Base-by-base conservation (phyloP, 2,329 filamentous ascomycete genomes). In the Colletotrichum orchidophilum region DNA sequence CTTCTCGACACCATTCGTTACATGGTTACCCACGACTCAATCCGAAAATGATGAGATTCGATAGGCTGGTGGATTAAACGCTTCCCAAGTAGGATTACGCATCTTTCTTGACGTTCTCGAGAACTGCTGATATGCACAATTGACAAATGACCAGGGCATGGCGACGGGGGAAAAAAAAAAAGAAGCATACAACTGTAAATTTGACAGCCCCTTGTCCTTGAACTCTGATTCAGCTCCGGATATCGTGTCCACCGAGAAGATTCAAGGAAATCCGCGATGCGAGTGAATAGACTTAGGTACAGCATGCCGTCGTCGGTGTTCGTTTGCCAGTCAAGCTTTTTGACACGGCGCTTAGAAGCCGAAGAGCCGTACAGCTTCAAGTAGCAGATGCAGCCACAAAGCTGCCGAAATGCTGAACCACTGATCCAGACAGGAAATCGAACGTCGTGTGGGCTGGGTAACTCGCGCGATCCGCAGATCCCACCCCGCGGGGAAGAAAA, bases 301-400 rank as follows among this genome's bases (percentile, higher is more conserved):
- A 46, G 5, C 12, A 26, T 68, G 64, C 58, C 68, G 61, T 59
- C 11, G 57, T 68, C 58, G 64, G 53, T 58, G 39, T 31, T 52
- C 52, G 52, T 60, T 60, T 35, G 24, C 24, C 31, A n/a, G 46
- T 27, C 31, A 63, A 58, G 29, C 29, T 42, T 58, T 61, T 46
- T 39, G 46, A 58, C n/a, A 29, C 39, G 27, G 33, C 39, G 52
- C 63, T 53, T 52, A 46, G 26, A 39, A 52, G 24, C 9, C 27
- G 58, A 46, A 57, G 15, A 58, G 13, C 11, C 31, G 29, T 27
- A 29, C 21, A 31, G 29, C 39, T 29, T 33, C 46, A 42, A n/a
- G 49, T 24, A 26, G 39, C 39, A 60, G 26, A 62, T 39, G 33
- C 33, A 58, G 63, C 49, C 63, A 33, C 50, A 24, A 50, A 27